Conservation (phyloP, 148 eudicot genomes). For the Gaultheria prostrata region DNA sequence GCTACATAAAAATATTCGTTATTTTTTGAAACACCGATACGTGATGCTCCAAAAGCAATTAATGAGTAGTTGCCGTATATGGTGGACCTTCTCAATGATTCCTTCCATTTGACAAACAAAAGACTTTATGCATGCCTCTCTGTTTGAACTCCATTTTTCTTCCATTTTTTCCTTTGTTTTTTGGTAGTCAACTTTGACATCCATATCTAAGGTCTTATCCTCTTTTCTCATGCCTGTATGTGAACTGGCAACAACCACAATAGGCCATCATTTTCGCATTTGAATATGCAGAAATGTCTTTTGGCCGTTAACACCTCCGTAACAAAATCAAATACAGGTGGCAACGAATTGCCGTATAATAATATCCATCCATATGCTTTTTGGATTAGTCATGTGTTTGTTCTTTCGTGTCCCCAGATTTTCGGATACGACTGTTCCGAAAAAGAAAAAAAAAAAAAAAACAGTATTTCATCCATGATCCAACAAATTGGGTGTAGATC, state of each 20-base stretch:
- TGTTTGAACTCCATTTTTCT: neutral
- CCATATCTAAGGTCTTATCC: neutral
- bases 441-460: neutral
- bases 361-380: neutral
- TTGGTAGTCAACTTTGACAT: neutral
- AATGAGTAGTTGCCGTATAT: neutral
- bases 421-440: neutral
- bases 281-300: neutral
- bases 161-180: neutral
- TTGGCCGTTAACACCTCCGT: neutral
- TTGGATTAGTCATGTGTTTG: neutral
- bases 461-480: too few species aligned
- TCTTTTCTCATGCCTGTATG: neutral
- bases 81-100: conserved; percentile 1
- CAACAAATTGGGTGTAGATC: too few species aligned
- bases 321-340: neutral
- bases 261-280: neutral
- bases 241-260: neutral
- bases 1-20: neutral
- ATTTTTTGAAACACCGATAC: too few species aligned
- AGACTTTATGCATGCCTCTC: neutral
- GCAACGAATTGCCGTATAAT: neutral
- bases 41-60: neutral
- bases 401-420: neutral
- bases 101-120: neutral